A percentile compares a stretch with the other conserved stretches of the same genome.
phyloP scores from a whole-genome alignment of 208 protist genomes.

The Acanthamoeba quina region DNA sequence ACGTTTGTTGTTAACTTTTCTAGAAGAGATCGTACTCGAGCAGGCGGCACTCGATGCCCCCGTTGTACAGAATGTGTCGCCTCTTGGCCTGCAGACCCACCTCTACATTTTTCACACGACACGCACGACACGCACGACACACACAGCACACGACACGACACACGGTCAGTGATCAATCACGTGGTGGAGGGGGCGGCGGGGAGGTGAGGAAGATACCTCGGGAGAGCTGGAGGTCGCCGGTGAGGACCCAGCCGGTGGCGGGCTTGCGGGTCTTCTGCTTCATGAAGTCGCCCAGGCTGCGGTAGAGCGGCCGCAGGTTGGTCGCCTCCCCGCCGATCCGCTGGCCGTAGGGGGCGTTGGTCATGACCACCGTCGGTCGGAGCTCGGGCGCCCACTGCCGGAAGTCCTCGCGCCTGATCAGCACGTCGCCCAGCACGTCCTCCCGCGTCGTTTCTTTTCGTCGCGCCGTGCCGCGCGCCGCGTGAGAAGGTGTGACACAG shows the following conservation, averaged over 20 bases:
- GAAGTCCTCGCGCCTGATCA: constrained; percentile 38
- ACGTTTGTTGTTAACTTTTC: no score
- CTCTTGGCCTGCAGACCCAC: constrained; percentile 23
- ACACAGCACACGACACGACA: background rate
- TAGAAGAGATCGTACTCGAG: constrained; percentile 28
- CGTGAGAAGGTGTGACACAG: background rate
- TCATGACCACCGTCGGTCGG: background rate
- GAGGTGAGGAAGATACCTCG: background rate
- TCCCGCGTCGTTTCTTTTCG: constrained; percentile 1
- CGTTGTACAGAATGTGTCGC: constrained; percentile 27
- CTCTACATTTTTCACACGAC: background rate
- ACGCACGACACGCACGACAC: background rate
- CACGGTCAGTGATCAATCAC: background rate
- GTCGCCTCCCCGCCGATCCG: background rate
- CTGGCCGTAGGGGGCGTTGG: constrained; percentile 41
- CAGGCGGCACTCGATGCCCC: background rate
- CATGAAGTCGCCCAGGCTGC: constrained; percentile 25
- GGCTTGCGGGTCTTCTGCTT: constrained; percentile 21
- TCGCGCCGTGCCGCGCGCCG: background rate
- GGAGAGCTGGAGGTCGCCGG: constrained; percentile 1
- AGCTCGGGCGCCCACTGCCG: background rate
- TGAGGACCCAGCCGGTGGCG: background rate
- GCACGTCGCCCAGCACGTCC: constrained; percentile 21
- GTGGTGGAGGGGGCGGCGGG: background rate
- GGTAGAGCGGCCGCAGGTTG: constrained; percentile 22